A percentile compares a stretch with the other conserved stretches of the same genome.
These are phyloP conservation scores for Monoraphidium neglectum DNA, from an alignment of 139 green algal species.

Conservation along the genomic window DNA sequence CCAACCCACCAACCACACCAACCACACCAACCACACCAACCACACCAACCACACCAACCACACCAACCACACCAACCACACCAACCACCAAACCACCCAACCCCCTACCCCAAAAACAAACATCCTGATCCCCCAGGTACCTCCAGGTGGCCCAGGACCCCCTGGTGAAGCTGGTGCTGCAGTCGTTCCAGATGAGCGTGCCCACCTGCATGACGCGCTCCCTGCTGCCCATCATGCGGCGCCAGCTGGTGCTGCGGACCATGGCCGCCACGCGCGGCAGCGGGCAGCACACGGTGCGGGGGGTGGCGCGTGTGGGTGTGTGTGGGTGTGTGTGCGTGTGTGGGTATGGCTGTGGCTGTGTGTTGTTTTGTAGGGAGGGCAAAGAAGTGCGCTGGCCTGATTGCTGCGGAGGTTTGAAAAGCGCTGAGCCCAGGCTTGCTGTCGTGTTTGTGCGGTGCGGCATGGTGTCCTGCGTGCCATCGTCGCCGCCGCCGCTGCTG, in stretches of 20 bases:
- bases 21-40: neutral
- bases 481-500: neutral
- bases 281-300: neutral
- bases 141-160: conserved; percentile 31
- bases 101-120: no score
- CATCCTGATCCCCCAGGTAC: conserved; percentile 12
- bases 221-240: conserved; percentile 60
- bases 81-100: no score
- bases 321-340: neutral
- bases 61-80: no score
- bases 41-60: neutral
- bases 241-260: conserved; percentile 78
- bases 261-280: conserved; percentile 51
- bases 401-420: no score
- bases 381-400: no score
- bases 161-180: conserved; percentile 39
- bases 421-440: no score
- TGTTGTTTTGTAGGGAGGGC: no score
- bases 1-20: neutral
- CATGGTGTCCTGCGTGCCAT: neutral
- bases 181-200: conserved; percentile 82
- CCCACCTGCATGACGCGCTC: conserved; percentile 63
- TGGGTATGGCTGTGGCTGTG: neutral
- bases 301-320: neutral
- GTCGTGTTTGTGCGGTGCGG: no score